These are phyloP conservation scores for Daedalea quercina DNA, from an alignment of 768 basidiomycete species.

Conservation along the genomic window DNA sequence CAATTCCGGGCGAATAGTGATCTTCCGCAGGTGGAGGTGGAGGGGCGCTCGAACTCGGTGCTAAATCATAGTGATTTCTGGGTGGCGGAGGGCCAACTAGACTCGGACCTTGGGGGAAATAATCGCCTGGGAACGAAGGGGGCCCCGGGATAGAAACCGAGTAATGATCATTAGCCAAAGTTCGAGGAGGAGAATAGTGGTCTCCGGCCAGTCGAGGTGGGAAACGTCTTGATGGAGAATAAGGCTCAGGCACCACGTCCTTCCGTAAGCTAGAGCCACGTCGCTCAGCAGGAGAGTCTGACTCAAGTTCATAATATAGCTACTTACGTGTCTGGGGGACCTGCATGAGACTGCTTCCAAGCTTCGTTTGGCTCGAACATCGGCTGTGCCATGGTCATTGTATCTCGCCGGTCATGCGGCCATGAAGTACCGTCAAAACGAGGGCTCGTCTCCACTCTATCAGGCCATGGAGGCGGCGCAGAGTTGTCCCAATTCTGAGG, in stretches of 20 bases:
- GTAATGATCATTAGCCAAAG: not conserved
- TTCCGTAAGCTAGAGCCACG: not conserved
- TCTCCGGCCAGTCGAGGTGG: not conserved
- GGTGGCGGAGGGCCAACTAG: not conserved
- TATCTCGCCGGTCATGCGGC: not conserved
- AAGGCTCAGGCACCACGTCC: not conserved
- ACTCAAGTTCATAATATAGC: not conserved
- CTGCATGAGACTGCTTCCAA: constrained; percentile 57
- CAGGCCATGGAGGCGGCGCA: constrained; percentile 30
- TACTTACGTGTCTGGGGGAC: constrained; percentile 15
- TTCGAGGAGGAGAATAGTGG: not conserved
- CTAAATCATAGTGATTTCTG: not conserved
- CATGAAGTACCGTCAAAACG: not conserved
- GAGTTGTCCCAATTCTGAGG: constrained; percentile 34
- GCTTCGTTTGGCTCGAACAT: constrained; percentile 69
- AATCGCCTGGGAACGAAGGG: not conserved
- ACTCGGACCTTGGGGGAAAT: not conserved
- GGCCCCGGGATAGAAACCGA: no score
- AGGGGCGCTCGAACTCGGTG: not conserved
- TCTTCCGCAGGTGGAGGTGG: not conserved
- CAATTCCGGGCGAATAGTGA: not conserved
- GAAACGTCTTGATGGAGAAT: not conserved
- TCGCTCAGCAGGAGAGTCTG: no score
- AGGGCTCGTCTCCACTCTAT: constrained; percentile 32
- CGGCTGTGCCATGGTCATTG: constrained; percentile 37